Conservation (phyloP, 2,329 filamentous ascomycete genomes). For the Dothistroma pini region DNA sequence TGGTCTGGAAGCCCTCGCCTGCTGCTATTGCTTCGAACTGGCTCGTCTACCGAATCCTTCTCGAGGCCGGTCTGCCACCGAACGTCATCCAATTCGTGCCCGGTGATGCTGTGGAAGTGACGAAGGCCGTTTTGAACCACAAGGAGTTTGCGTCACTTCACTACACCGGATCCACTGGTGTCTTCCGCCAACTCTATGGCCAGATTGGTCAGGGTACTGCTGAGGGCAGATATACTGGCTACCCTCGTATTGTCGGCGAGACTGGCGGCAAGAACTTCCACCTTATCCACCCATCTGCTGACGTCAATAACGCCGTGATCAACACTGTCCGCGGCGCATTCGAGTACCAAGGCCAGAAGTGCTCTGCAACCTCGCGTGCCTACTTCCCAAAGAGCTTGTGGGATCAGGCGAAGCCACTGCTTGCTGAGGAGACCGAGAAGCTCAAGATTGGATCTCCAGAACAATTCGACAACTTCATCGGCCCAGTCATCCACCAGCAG, state of each 20-base stretch:
- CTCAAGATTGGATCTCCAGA: conserved; percentile 69
- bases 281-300: conserved; percentile 71
- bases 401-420: conserved; percentile 64
- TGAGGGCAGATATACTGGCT: conserved; percentile 75
- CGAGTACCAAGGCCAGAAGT: conserved; percentile 90
- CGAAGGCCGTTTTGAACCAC: conserved; percentile 70
- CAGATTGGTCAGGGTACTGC: conserved; percentile 79
- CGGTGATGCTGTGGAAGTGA: conserved; percentile 80
- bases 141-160: conserved; percentile 84
- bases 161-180: conserved; percentile 88
- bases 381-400: conserved; percentile 76
- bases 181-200: conserved; percentile 86
- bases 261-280: conserved; percentile 96
- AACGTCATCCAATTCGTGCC: conserved; percentile 93
- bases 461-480: conserved; percentile 74
- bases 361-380: conserved; percentile 74
- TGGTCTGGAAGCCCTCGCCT: conserved; percentile 95
- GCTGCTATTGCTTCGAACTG: conserved; percentile 85
- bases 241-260: conserved; percentile 85
- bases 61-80: conserved; percentile 84
- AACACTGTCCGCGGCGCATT: conserved; percentile 85
- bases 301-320: conserved; percentile 72
- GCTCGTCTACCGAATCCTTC: conserved; percentile 82
- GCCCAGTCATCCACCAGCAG: conserved; percentile 77
- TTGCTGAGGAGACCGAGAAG: conserved; percentile 65